These are phyloP conservation scores for Parathielavia hyrcaniae DNA, from an alignment of 495 filamentous ascomycete genomes.

Conservation along the genomic window DNA sequence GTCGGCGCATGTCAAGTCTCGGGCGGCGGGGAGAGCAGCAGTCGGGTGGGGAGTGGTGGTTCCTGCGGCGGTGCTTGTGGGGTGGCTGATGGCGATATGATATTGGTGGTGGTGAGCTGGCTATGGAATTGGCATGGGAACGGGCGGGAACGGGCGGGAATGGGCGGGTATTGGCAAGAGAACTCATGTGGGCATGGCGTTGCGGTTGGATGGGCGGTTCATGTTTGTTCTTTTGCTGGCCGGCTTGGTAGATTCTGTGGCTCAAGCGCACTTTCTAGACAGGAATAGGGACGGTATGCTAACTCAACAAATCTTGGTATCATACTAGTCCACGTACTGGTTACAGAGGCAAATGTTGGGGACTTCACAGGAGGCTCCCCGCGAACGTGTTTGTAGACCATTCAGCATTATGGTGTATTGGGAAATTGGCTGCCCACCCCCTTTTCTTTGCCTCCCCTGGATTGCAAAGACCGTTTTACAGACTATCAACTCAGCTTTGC, in stretches of 20 bases:
- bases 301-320: no score
- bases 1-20: constrained; percentile 35
- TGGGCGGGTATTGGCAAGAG: not conserved
- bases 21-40: constrained; percentile 16
- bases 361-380: no score
- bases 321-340: no score
- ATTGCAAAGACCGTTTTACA: no score
- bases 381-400: no score
- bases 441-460: no score
- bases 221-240: not conserved
- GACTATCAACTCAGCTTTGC: no score
- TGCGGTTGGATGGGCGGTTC: not conserved
- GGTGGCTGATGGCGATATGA: constrained; percentile 6
- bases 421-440: no score
- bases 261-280: no score
- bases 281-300: no score
- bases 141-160: not conserved
- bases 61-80: constrained; percentile 15
- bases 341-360: no score
- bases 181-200: not conserved
- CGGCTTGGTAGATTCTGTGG: not conserved
- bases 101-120: not conserved
- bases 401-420: no score
- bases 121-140: not conserved
- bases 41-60: constrained; percentile 16